A percentile compares a stretch with the other conserved stretches of the same genome.
Conservation (phyloP, 306 rosid genomes). For the Vigna radiata region DNA sequence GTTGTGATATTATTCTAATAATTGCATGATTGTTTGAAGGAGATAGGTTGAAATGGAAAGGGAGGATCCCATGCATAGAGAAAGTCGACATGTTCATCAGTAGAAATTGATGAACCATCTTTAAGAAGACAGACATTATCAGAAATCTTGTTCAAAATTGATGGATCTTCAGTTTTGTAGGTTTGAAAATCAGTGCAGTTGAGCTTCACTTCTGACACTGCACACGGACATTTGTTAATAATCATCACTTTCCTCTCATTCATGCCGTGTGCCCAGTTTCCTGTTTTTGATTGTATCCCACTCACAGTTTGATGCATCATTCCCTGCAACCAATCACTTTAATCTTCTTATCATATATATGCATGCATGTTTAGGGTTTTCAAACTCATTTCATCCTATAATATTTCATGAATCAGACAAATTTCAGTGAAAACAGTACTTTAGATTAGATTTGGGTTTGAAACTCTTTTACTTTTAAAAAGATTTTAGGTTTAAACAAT, state of each 20-base stretch:
- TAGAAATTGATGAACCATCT: neutral
- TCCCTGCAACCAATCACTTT: neutral
- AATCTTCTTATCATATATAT: no score
- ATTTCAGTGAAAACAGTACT: no score
- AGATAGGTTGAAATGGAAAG: slow-evolving; percentile 30
- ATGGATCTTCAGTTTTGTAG: neutral
- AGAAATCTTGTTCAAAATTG: neutral
- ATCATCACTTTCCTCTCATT: slow-evolving; percentile 13
- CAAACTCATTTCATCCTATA: no score
- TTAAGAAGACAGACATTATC: slow-evolving; percentile 15
- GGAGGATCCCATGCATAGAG: slow-evolving; percentile 1
- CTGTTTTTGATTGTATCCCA: neutral
- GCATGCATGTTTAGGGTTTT: no score
- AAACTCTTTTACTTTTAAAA: no score
- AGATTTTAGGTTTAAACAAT: no score
- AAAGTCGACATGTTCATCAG: neutral
- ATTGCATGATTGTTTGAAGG: neutral
- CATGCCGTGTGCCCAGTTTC: neutral
- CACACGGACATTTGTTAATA: slow-evolving; percentile 22
- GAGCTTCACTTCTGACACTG: slow-evolving; percentile 25
- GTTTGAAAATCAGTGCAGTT: slow-evolving; percentile 30
- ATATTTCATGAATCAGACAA: no score
- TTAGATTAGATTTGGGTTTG: no score
- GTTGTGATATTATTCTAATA: no score
- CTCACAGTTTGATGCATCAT: neutral